A percentile compares a stretch with the other conserved stretches of the same genome.
Conservation (phyloP, 2,329 filamentous ascomycete genomes). For the Aspergillus pseudotamarii region DNA sequence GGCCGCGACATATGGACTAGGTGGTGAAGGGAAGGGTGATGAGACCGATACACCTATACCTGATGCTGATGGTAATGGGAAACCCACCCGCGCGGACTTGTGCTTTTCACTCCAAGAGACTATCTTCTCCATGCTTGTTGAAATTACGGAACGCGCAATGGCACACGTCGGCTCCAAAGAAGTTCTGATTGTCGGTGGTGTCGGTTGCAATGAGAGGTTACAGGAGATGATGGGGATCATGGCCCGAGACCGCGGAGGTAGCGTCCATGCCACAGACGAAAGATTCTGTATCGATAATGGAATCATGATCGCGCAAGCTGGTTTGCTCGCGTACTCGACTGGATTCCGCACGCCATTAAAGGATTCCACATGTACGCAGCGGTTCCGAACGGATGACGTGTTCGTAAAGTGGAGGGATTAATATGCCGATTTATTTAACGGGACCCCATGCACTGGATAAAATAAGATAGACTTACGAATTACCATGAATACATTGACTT, state of each 20-base stretch:
- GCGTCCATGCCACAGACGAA: slow-evolving; percentile 93
- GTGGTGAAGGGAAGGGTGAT: slow-evolving; percentile 54
- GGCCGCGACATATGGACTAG: slow-evolving; percentile 56
- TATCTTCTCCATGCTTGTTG: slow-evolving; percentile 93
- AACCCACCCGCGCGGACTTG: slow-evolving; percentile 74
- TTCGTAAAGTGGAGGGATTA: slow-evolving; percentile 75
- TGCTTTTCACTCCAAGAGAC: slow-evolving; percentile 97
- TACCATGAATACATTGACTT: neutral
- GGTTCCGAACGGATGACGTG: slow-evolving; percentile 82
- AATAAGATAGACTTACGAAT: neutral
- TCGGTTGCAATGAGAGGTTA: slow-evolving; percentile 90
- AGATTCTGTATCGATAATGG: slow-evolving; percentile 98
- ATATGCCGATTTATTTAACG: slow-evolving; percentile 10
- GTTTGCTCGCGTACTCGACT: slow-evolving; percentile 78
- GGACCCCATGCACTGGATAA: neutral
- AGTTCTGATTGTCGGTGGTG: slow-evolving; percentile 92
- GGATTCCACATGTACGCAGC: slow-evolving; percentile 82
- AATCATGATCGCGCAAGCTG: slow-evolving; percentile 99
- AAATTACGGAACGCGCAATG: slow-evolving; percentile 98
- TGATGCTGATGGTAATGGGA: slow-evolving; percentile 35
- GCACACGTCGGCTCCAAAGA: slow-evolving; percentile 90
- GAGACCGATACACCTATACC: slow-evolving; percentile 32
- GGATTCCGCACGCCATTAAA: slow-evolving; percentile 76
- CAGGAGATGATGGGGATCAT: slow-evolving; percentile 99
- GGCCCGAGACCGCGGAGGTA: slow-evolving; percentile 84